Conservation (phyloP, 2,329 filamentous ascomycete species). For the Aspergillus floridensis region DNA sequence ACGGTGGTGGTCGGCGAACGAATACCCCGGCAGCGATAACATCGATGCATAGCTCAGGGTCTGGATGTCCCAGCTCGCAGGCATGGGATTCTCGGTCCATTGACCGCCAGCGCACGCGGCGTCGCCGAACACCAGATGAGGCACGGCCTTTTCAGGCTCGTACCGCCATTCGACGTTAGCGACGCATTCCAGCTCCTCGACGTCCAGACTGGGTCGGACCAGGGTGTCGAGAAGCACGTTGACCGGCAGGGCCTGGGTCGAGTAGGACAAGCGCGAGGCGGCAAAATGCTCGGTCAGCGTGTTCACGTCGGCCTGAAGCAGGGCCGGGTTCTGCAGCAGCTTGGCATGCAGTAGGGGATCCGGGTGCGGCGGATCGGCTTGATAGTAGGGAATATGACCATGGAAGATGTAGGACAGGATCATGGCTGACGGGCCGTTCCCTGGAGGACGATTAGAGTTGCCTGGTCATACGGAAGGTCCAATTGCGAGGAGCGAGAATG, state of each 20-base stretch:
- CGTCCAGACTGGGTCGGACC: constrained; percentile 58
- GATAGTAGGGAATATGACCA: constrained; percentile 59
- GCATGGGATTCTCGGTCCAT: constrained; percentile 56
- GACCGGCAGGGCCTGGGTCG: constrained; percentile 59
- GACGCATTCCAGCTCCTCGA: constrained; percentile 50
- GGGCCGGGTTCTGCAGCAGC: constrained; percentile 46
- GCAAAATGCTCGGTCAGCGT: constrained; percentile 57
- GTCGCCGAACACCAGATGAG: constrained; percentile 56
- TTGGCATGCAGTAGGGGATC: constrained; percentile 57
- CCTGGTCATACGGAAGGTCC: constrained; percentile 13
- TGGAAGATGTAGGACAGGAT: constrained; percentile 63
- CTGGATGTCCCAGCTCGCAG: constrained; percentile 56
- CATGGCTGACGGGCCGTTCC: constrained; percentile 61
- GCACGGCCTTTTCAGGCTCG: constrained; percentile 50
- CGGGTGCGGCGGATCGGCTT: constrained; percentile 51
- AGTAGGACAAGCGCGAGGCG: constrained; percentile 58
- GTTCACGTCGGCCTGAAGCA: constrained; percentile 49
- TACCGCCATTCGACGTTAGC: constrained; percentile 56
- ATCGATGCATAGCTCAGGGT: constrained; percentile 62
- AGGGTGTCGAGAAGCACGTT: constrained; percentile 61
- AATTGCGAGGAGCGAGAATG: not conserved
- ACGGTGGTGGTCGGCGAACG: constrained; percentile 54
- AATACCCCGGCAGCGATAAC: constrained; percentile 60
- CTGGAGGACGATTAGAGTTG: constrained; percentile 33
- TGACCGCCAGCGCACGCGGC: constrained; percentile 55